These are phyloP conservation scores for Phialophora chinensis DNA, from an alignment of 2,329 filamentous ascomycete genomes.

Conservation along the genomic window DNA sequence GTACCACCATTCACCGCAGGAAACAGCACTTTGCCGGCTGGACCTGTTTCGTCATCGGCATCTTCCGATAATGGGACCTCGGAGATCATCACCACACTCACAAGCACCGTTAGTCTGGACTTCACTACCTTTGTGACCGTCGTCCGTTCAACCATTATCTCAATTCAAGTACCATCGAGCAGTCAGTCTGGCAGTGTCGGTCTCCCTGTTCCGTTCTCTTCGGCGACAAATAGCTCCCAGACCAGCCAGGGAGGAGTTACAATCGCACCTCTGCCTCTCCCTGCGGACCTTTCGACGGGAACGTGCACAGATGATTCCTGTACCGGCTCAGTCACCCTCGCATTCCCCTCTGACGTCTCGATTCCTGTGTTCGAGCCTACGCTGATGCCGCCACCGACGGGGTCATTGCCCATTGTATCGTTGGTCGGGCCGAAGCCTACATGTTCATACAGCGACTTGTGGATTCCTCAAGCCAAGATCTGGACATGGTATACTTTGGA, in stretches of 20 bases:
- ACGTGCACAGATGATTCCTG: slow-evolving; percentile 6
- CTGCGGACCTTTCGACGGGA: background rate
- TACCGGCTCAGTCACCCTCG: background rate
- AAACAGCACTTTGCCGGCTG: background rate
- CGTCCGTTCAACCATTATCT: slow-evolving; percentile 17
- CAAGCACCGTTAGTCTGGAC: slow-evolving; percentile 11
- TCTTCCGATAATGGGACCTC: slow-evolving; percentile 4
- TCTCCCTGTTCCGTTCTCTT: background rate
- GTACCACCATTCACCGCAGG: background rate
- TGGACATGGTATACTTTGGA: background rate
- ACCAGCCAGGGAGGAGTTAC: background rate
- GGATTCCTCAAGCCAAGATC: background rate
- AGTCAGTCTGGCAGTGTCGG: background rate
- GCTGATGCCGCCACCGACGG: background rate
- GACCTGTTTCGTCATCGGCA: background rate
- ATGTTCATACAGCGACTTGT: slow-evolving; percentile 1
- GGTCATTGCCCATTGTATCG: background rate
- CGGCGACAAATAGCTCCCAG: background rate
- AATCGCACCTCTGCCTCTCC: background rate
- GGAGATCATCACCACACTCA: slow-evolving; percentile 13
- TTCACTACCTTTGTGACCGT: slow-evolving; percentile 24
- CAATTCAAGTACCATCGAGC: slow-evolving; percentile 8
- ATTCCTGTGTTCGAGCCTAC: background rate
- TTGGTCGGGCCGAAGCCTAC: background rate
- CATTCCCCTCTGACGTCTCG: background rate